These are phyloP conservation scores for Dioszegia aurantiaca DNA, from an alignment of 768 basidiomycete species.

Conservation along the genomic window DNA sequence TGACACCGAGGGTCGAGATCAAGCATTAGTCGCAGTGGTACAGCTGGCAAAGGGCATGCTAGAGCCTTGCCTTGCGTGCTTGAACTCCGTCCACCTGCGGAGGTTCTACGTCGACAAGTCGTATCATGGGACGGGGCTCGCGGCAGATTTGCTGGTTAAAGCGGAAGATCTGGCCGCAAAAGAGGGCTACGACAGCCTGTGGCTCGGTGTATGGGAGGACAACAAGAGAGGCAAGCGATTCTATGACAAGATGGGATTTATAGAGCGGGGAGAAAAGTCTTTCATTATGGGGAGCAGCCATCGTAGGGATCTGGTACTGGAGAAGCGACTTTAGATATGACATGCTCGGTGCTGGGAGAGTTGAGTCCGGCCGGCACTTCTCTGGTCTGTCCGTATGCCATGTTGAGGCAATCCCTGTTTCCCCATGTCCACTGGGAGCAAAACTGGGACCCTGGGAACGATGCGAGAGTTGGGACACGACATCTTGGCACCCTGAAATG, in stretches of 20 bases:
- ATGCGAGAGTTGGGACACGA: neutral
- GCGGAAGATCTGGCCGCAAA: conserved; percentile 17
- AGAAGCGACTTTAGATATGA: conserved; percentile 18
- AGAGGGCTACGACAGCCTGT: conserved; percentile 17
- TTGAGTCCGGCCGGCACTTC: no score
- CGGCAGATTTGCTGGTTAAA: conserved; percentile 14
- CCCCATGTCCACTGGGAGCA: no score
- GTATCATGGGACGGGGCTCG: conserved; percentile 24
- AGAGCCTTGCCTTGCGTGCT: conserved; percentile 13
- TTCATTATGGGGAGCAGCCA: conserved; percentile 21
- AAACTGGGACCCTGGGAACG: no score
- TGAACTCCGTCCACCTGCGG: conserved; percentile 17
- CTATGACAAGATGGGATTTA: conserved; percentile 28
- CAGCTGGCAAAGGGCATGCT: conserved; percentile 21
- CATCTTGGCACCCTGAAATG: neutral
- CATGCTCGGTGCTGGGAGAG: no score
- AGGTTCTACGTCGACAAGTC: conserved; percentile 25
- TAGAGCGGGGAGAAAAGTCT: conserved; percentile 23
- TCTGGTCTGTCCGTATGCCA: no score
- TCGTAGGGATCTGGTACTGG: conserved; percentile 26
- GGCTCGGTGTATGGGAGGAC: conserved; percentile 35
- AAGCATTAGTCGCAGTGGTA: conserved; percentile 17
- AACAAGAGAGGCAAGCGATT: conserved; percentile 24
- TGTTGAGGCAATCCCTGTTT: no score
- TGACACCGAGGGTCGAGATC: neutral